Conservation (phyloP, 768 basidiomycete genomes). For the Boletus tomentosulus region DNA sequence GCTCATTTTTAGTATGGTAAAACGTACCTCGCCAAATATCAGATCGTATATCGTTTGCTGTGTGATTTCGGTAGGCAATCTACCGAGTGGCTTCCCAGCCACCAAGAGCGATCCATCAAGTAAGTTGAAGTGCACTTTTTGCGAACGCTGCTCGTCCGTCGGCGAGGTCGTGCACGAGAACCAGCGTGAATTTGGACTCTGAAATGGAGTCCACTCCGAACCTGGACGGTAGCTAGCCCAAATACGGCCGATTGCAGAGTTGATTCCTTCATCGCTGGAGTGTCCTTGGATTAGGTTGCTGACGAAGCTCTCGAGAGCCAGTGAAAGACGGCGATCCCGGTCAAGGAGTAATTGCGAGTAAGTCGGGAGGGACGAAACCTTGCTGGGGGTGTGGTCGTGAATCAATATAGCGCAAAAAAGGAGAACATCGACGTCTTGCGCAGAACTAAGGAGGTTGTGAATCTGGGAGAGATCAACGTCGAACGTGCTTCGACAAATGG, state of each 20-base stretch:
- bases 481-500: slow-evolving; percentile 34
- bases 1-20: background rate
- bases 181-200: slow-evolving; percentile 13
- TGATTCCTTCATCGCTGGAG: slow-evolving; percentile 5
- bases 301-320: slow-evolving; percentile 16
- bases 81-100: slow-evolving; percentile 18
- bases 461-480: slow-evolving; percentile 16
- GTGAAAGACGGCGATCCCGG: slow-evolving; percentile 26
- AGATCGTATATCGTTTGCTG: slow-evolving; percentile 9
- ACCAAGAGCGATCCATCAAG: slow-evolving; percentile 23
- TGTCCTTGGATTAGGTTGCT: background rate
- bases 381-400: slow-evolving; percentile 20
- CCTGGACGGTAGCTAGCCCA: slow-evolving; percentile 26
- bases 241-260: slow-evolving; percentile 13
- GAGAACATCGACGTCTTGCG: slow-evolving; percentile 20
- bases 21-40: slow-evolving; percentile 21
- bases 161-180: slow-evolving; percentile 11
- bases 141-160: background rate
- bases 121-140: slow-evolving; percentile 13
- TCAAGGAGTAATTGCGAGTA: slow-evolving; percentile 20
- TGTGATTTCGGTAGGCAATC: slow-evolving; percentile 12
- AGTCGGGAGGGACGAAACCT: background rate
- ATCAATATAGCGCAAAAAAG: slow-evolving; percentile 24
- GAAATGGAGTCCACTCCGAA: slow-evolving; percentile 9
- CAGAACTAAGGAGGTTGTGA: background rate